These are phyloP conservation scores for Candida oleophila DNA, from an alignment of 805 yeast genomes.

Conservation along the genomic window DNA sequence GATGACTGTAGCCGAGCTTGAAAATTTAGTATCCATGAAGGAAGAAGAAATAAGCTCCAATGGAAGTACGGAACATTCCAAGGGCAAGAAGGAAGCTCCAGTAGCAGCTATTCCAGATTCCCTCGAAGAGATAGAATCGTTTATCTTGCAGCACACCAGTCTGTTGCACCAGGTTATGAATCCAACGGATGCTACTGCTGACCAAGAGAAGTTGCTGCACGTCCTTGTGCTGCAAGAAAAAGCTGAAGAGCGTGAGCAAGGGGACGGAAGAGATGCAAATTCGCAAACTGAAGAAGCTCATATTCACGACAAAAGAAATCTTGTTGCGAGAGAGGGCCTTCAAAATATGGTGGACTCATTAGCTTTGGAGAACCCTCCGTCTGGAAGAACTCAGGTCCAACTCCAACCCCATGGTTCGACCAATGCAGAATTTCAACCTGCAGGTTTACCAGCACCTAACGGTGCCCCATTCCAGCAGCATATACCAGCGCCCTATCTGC, in stretches of 20 bases:
- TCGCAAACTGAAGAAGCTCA: too few species aligned
- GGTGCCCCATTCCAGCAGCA: constrained; percentile 3
- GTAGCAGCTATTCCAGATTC: constrained; percentile 18
- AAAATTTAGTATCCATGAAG: background rate
- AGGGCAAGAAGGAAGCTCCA: background rate
- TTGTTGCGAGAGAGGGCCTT: constrained; percentile 10
- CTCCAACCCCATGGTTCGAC: too few species aligned
- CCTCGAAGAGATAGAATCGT: constrained; percentile 37
- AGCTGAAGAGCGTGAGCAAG: background rate
- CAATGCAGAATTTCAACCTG: too few species aligned
- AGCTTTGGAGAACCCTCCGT: constrained; percentile 10
- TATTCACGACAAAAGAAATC: too few species aligned
- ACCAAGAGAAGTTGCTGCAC: too few species aligned
- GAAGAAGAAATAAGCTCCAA: background rate
- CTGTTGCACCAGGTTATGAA: constrained; percentile 16
- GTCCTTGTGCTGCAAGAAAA: too few species aligned
- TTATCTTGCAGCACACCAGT: constrained; percentile 33
- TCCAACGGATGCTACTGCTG: constrained; percentile 1
- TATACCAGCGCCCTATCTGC: background rate
- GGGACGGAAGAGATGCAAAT: too few species aligned
- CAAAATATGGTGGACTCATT: constrained; percentile 19
- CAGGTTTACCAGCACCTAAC: constrained; percentile 3
- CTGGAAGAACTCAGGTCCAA: too few species aligned
- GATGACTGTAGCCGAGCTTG: background rate
- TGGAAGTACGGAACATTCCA: background rate